Base-by-base conservation (phyloP, 768 basidiomycete genomes). In the Pisolithus tinctorius region DNA sequence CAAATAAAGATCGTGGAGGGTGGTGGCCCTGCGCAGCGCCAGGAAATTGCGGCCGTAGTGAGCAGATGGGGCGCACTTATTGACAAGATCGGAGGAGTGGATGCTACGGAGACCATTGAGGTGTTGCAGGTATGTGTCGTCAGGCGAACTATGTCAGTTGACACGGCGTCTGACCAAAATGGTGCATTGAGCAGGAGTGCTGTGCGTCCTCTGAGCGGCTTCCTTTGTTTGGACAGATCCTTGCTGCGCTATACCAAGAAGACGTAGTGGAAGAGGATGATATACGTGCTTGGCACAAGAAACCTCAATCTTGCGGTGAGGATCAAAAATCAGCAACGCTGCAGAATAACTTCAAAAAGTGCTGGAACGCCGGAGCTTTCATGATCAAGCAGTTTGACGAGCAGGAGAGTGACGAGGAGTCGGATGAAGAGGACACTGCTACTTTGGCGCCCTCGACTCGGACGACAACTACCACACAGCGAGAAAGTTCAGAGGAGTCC, bases 261-360 rank as follows among this genome's bases (percentile, higher is more conserved):
- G 95, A 99, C 64, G 79, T 96, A 42, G 83, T 96, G 2, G 88
- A 89, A 45, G 93, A 93, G 60, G 87, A 91, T 47, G 86, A 92
- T 56, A 86, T 97, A 57, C 81, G 89, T n/a, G 75, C 71, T 45
- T 99, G 95, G 95, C 84, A 93, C 66, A 71, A 65, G 48, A 74
- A 70, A 46, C 76, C 79, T 23, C 70, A 62, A 45, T 80, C 83
- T 27, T 76, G 74, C 62, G 87, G 77, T 30, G 73, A 72, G 47
- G 78, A 72, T 7, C 56, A 72, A 23, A 74, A 72, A 47, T 54
- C 68, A 11, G 72, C 71, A 4, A 55, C 59, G 20, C 60, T 72
- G 36, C 62, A 66, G 30, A 85, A 84, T 49, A 84, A 83, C 58
- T 61, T 86, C 48, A 72, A 75, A 62, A 84, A 78, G 62, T 82